phyloP scores from a whole-genome alignment of 805 yeast genomes.

The Kodamaea laetipori region DNA sequence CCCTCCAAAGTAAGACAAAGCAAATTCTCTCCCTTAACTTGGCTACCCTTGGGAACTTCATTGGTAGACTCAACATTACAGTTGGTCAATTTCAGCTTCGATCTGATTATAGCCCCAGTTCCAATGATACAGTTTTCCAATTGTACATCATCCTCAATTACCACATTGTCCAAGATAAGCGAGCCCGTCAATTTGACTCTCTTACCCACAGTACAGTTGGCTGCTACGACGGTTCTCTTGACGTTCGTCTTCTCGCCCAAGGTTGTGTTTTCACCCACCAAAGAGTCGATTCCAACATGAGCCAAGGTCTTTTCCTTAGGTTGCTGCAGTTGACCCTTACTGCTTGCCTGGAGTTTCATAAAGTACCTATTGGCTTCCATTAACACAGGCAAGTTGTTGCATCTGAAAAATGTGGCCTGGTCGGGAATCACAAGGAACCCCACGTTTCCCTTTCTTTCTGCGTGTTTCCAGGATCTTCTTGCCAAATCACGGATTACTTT shows the following conservation, averaged over 20 bases:
- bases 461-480: constrained; percentile 89
- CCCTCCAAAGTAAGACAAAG: constrained; percentile 46
- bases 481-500: constrained; percentile 84
- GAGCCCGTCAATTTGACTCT: constrained; percentile 89
- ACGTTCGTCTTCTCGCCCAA: constrained; percentile 84
- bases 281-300: constrained; percentile 83
- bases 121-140: constrained; percentile 91
- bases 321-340: constrained; percentile 27
- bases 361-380: constrained; percentile 86
- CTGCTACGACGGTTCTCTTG: constrained; percentile 81
- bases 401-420: constrained; percentile 69
- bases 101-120: constrained; percentile 58
- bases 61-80: constrained; percentile 87
- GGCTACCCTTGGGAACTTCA: constrained; percentile 58
- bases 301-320: constrained; percentile 60
- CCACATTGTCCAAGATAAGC: constrained; percentile 69
- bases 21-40: constrained; percentile 61
- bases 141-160: constrained; percentile 74
- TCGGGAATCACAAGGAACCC: constrained; percentile 72
- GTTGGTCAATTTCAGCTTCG: constrained; percentile 66
- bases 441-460: constrained; percentile 56
- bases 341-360: constrained; percentile 63
- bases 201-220: constrained; percentile 74
- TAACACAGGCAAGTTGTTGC: constrained; percentile 76
- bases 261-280: constrained; percentile 66